Evolutionary conservation across 2,329 filamentous ascomycete species (phyloP), one percentile per base, ranked within the genome.

Genomic region (Aspergillus aculeatinus): DNA sequence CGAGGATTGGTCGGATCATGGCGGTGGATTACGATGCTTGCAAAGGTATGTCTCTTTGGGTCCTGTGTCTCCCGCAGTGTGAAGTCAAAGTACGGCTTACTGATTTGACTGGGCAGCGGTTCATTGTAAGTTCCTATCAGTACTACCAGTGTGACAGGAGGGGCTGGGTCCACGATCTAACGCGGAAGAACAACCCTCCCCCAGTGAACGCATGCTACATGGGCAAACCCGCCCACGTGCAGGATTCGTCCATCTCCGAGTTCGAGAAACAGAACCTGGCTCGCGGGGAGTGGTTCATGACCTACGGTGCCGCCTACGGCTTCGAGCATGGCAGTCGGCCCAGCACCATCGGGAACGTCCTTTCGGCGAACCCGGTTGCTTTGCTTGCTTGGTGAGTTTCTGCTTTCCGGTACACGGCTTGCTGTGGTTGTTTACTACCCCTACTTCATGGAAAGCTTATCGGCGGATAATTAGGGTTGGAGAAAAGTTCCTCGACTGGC

Each of bases 401-500:
- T 35, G 10, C 27, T 9, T 3, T 7, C 10, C 7, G 10, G 14
- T 12, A 16, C 33, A 35, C 33, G 14, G 33, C 33, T 35, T 12
- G 12, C 33, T 35, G 11, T 35, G 33, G 4, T 12, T 16, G 2
- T 16, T 21, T 21, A 21, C 21, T 21, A 21, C 11, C 5, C 11
- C 11, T 2, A 5, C 33, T 35, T 12, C 29, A 48, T 44, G 39
- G 27, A 9, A 29, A 29, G 7, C 27, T 29, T 29, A 48, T 47
- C n/a, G 10, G n/a, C 6, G 11, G 21, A 4, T 1, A 21, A 10
- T 9, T 53, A 81, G 80, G 75, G 58, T 76, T 42, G 75, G 75
- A 16, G 75, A 77, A 56, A 77, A 76, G 31, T 76, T 72, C 50
- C 60, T 75, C n/a, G 70, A 74, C 57, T 78, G 76, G 76, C 69